phyloP scores from a whole-genome alignment of 148 eudicot species.

The Chenopodium formosanum region DNA sequence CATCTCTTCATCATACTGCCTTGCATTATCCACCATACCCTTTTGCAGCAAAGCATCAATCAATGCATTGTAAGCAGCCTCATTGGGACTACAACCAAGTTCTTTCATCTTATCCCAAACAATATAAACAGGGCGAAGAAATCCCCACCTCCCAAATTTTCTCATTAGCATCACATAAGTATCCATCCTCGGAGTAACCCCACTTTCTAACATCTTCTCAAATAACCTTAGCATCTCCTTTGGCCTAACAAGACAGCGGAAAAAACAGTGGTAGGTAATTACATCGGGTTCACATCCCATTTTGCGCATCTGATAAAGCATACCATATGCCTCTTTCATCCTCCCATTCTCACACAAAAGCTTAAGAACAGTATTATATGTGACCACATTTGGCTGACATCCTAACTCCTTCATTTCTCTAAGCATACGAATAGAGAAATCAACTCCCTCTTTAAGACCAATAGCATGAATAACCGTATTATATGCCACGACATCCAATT shows the following conservation, averaged over 20 bases:
- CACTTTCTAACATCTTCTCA: slow-evolving; percentile 71
- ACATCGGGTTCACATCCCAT: slow-evolving; percentile 69
- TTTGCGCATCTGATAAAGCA: slow-evolving; percentile 58
- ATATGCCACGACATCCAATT: slow-evolving; percentile 83
- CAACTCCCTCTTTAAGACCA: slow-evolving; percentile 82
- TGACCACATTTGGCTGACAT: slow-evolving; percentile 64
- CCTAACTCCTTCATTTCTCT: slow-evolving; percentile 79
- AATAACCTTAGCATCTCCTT: slow-evolving; percentile 68
- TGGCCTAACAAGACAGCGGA: slow-evolving; percentile 73
- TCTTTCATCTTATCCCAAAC: slow-evolving; percentile 88
- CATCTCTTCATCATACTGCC: slow-evolving; percentile 86
- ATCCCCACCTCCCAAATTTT: slow-evolving; percentile 95
- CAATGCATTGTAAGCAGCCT: slow-evolving; percentile 78
- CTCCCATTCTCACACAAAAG: slow-evolving; percentile 83
- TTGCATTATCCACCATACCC: slow-evolving; percentile 86
- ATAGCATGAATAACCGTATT: slow-evolving; percentile 72
- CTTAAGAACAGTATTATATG: slow-evolving; percentile 75
- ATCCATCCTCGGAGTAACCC: slow-evolving; percentile 71
- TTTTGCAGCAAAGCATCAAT: slow-evolving; percentile 90
- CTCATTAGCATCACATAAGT: slow-evolving; percentile 92
- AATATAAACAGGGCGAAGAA: slow-evolving; percentile 70
- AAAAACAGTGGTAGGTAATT: slow-evolving; percentile 68
- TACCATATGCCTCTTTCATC: slow-evolving; percentile 59
- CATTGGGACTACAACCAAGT: slow-evolving; percentile 83
- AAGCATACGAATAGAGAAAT: slow-evolving; percentile 58